Evolutionary conservation across 257 asterid species (phyloP).

Genomic region (Rauvolfia tetraphylla): DNA sequence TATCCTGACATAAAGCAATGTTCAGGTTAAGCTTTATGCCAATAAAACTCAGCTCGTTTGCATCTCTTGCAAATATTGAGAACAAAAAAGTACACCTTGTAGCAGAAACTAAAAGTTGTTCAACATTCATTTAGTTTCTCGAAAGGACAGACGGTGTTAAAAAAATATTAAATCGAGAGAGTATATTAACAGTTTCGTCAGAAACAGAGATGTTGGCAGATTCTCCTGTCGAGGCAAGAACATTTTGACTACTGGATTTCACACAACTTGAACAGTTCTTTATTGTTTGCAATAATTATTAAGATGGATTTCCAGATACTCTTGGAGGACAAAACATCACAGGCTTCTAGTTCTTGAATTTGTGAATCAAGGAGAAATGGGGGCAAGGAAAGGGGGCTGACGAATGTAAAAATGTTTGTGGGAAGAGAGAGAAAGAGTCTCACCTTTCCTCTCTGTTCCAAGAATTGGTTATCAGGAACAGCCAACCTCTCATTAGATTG

Average conservation of each 20-base stretch:
- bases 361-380: background rate
- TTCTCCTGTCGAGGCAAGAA: background rate
- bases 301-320: background rate
- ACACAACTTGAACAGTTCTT: background rate
- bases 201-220: background rate
- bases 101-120: background rate
- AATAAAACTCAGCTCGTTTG: too few relatives aligned
- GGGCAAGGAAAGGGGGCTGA: background rate
- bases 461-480: constrained; percentile 31
- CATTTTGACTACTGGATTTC: background rate
- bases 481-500: constrained; percentile 39
- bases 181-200: background rate
- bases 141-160: background rate
- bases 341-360: background rate
- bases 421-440: constrained; percentile 12
- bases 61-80: background rate
- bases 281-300: background rate
- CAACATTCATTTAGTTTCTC: background rate
- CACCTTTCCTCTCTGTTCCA: constrained; percentile 45
- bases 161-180: background rate
- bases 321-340: background rate
- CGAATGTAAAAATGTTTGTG: background rate
- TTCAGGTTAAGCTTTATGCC: constrained; percentile 6
- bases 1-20: constrained; percentile 40
- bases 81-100: background rate